Evolutionary conservation across 2,329 filamentous ascomycete genomes (phyloP), one percentile per base, ranked within the genome.

Genomic region (Cryphonectria radicalis): DNA sequence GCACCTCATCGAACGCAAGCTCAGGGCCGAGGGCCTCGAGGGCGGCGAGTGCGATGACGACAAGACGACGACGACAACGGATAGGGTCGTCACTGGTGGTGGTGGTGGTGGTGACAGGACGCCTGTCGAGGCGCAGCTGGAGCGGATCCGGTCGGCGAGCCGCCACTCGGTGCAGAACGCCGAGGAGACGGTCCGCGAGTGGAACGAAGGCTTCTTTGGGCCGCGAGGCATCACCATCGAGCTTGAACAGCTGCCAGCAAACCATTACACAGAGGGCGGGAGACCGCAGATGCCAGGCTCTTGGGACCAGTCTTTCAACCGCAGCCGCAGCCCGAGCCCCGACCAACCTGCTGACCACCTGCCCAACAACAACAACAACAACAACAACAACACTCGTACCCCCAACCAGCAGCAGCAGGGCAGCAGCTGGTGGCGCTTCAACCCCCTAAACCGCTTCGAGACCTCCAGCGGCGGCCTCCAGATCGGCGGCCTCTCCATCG

Each of bases 171-270:
- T 73, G 1, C 76, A 77, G 64, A 77, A 80, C 35, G 74, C 82
- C 7, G 81, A 85, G 25, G 78, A 78, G 1, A 85, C 84, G 0
- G 80, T 87, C 1, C 76, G 80, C 63, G 85, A 89, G 74, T 90
- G 88, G 88, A 90, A 90, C 74, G 81, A 83, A 3, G 83, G 84
- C 4, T 89, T 90, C 77, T 90, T 90, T 71, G 78, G 75, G 0
- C 86, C 85, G 2, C 80, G 88, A 14, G 84, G 84, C 19, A 78
- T 89, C 13, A 78, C 75, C 2, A 81, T 90, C 57, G 78, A 76
- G 0, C 75, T 84, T 4, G 70, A 70, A 35, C 72, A 77, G 28
- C 74, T 73, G 1, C 68, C 74, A 28, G 37, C 69, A 14, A 37
- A 66, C 64, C 37, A 66, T 28, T 28, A 28, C 63, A 13, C 14